Evolutionary conservation across 192 early-diverging fungal genomes (phyloP).

Genomic region (Entomortierella parvispora): DNA sequence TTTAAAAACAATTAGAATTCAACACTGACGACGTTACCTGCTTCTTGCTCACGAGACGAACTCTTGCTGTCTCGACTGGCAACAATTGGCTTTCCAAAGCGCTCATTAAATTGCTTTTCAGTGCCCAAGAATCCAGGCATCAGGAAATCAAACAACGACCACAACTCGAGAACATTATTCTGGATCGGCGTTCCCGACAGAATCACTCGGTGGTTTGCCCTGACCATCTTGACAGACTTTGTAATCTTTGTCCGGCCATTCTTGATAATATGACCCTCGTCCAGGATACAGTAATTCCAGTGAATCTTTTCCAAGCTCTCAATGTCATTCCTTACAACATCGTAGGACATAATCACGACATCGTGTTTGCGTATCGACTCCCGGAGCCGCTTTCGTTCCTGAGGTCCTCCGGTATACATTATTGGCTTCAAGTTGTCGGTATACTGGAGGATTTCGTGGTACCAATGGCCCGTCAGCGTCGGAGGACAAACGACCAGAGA

Average conservation of each 20-base stretch:
- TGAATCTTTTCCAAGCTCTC: conserved; percentile 73
- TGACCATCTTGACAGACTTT: conserved; percentile 89
- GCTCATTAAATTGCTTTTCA: conserved; percentile 94
- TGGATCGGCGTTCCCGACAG: conserved; percentile 97
- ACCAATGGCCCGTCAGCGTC: conserved; percentile 96
- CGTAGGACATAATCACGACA: conserved; percentile 95
- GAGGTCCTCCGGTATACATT: conserved; percentile 85
- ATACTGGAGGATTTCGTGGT: conserved; percentile 89
- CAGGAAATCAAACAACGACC: conserved; percentile 98
- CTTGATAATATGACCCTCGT: conserved; percentile 98
- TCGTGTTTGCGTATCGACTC: conserved; percentile 67
- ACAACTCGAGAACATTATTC: conserved; percentile 97
- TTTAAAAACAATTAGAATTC: not conserved
- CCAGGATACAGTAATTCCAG: conserved; percentile 97
- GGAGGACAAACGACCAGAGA: conserved; percentile 96
- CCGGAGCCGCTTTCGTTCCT: conserved; percentile 77
- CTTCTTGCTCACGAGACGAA: conserved; percentile 71
- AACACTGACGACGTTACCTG: conserved; percentile 43
- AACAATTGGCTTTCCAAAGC: conserved; percentile 92
- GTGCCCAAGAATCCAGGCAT: conserved; percentile 99
- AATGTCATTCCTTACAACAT: conserved; percentile 96
- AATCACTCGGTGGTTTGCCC: conserved; percentile 89
- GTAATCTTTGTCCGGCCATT: conserved; percentile 96
- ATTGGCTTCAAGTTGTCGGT: conserved; percentile 80
- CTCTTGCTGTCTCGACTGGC: conserved; percentile 90